Percentiles rank a stretch among this genome's conserved stretches.
Conservation (phyloP, 495 filamentous ascomycete genomes). For the Bacidia gigantensis region DNA sequence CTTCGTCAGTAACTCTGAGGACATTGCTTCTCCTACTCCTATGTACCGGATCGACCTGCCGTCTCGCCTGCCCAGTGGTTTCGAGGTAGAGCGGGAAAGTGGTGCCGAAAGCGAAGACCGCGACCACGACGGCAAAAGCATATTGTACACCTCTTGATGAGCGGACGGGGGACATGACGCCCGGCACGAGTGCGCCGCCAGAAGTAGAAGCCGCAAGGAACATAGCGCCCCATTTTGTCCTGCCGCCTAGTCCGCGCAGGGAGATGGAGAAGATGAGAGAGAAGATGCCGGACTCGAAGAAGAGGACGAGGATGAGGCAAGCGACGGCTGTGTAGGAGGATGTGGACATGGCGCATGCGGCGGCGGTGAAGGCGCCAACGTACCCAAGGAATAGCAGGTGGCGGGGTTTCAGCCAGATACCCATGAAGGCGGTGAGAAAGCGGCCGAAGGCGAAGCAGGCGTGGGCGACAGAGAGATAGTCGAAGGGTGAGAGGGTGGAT, state of each 20-base stretch:
- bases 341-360: conserved; percentile 41
- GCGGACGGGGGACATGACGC: conserved; percentile 34
- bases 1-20: not conserved
- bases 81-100: conserved; percentile 51
- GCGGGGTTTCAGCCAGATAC: conserved; percentile 46
- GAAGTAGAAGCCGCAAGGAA: conserved; percentile 41
- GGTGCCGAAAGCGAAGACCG: conserved; percentile 40
- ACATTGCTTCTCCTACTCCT: conserved; percentile 7
- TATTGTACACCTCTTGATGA: conserved; percentile 27
- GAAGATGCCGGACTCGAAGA: conserved; percentile 50
- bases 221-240: conserved; percentile 45
- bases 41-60: conserved; percentile 43
- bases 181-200: conserved; percentile 44
- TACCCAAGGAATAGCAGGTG: conserved; percentile 46
- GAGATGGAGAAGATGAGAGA: conserved; percentile 48
- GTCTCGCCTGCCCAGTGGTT: conserved; percentile 38
- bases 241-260: conserved; percentile 44
- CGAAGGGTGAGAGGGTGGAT: conserved; percentile 22
- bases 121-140: conserved; percentile 43
- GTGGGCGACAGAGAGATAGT: conserved; percentile 41
- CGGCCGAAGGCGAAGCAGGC: conserved; percentile 48
- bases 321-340: conserved; percentile 32
- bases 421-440: conserved; percentile 43
- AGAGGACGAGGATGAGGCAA: conserved; percentile 41
- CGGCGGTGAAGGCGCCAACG: conserved; percentile 39